Conservation (phyloP, 2,329 filamentous ascomycete species). For the Knufia fluminis region DNA sequence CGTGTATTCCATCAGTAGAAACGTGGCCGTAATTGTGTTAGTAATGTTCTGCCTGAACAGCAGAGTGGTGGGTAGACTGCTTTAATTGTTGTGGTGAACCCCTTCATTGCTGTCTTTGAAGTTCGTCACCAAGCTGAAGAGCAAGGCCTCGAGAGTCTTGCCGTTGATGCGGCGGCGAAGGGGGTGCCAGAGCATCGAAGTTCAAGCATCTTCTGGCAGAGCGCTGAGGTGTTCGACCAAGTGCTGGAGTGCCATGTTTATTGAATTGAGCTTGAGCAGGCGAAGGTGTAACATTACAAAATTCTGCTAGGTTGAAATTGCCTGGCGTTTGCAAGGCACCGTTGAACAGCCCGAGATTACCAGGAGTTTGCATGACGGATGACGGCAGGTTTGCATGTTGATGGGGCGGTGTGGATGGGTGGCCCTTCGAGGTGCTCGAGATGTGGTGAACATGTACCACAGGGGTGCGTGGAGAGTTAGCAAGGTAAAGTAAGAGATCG, state of each 20-base stretch:
- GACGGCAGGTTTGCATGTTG: conserved; percentile 47
- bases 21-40: background rate
- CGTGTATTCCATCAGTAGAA: background rate
- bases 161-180: conserved; percentile 26
- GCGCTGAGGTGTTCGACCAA: conserved; percentile 61
- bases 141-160: conserved; percentile 39
- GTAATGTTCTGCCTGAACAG: background rate
- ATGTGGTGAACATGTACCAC: conserved; percentile 46
- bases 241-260: conserved; percentile 44
- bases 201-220: conserved; percentile 68
- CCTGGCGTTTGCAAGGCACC: conserved; percentile 72
- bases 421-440: conserved; percentile 42
- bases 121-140: conserved; percentile 57
- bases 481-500: conserved; percentile 72
- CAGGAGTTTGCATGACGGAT: conserved; percentile 46
- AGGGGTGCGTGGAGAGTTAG: conserved; percentile 65
- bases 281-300: conserved; percentile 93
- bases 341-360: conserved; percentile 62
- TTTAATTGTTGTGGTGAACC: no score
- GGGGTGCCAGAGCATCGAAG: conserved; percentile 65
- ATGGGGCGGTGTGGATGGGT: conserved; percentile 67
- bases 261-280: conserved; percentile 80
- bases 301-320: conserved; percentile 88
- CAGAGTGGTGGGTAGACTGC: background rate
- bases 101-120: conserved; percentile 24